Base-by-base conservation (phyloP, 257 asterid species). In the Paraleonurus japonicus region DNA sequence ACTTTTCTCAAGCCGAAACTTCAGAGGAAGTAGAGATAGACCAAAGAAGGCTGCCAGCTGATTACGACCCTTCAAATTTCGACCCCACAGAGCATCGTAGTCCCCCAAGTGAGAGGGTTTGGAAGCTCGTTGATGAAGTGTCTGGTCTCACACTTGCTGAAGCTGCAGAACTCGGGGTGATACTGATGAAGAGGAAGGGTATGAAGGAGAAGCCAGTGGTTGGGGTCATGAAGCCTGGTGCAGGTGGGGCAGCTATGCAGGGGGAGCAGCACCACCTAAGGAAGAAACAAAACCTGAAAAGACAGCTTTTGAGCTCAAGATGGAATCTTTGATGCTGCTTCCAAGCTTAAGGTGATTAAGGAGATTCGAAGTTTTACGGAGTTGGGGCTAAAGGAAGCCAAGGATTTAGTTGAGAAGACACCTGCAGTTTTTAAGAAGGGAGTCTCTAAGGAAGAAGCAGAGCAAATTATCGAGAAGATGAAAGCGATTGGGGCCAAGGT, bases 21-120 rank as follows among this genome's bases (percentile, higher is more conserved):
- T n/a, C n/a, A n/a, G 90, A 84, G 72, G 92, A 81, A 80, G 80
- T 90, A 15, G 92, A 89, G 48, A 79, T 88, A 64, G 96, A 90
- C 80, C 96, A 84, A 65, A 84, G 92, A 74, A 80, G 84, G 80
- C 98, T 92, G 63, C 96, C 96, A 15, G 85, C 96, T 47, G 98
- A 92, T 82, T 92, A 92, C 61, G 92, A 89, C 63, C 92, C 94
- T n/a, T 76, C 85, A 15, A 86, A 78, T 60, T 92, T 89, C 65
- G 94, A 92, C 77, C 92, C 98, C 23, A 81, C 92, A 0, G 95
- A 87, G 84, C 93, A 88, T 75, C 94, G 92, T 1, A 88, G 96
- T 73, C 94, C 96, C 67, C 95, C 98, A 23, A 73, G 90, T 0
- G 90, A 85, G 48, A 79, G 92, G 74, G 94, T 92, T 13, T 86